Evolutionary conservation across 352 stramenopile genomes (phyloP).

Genomic region (Phytophthora macrochlamydospora): DNA sequence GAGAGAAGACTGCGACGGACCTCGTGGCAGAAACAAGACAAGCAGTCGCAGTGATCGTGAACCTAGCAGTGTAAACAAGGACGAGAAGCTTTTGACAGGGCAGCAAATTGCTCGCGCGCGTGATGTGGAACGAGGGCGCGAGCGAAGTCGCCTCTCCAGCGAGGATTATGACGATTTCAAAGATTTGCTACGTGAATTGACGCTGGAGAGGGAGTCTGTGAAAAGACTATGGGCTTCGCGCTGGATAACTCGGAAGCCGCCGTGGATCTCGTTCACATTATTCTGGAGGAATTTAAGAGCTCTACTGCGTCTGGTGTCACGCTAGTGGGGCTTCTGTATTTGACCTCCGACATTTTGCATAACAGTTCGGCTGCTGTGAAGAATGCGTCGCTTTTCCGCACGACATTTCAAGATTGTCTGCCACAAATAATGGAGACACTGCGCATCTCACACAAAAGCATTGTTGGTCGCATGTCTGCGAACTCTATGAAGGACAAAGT

Average conservation of each 20-base stretch:
- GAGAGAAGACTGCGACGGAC: constrained; percentile 7
- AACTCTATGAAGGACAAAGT: constrained; percentile 86
- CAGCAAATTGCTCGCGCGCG: constrained; percentile 75
- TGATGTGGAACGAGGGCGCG: constrained; percentile 65
- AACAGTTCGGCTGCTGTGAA: constrained; percentile 89
- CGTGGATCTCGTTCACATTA: constrained; percentile 63
- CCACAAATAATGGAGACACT: constrained; percentile 75
- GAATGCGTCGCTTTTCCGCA: constrained; percentile 90
- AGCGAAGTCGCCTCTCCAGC: constrained; percentile 50
- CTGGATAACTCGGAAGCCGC: constrained; percentile 83
- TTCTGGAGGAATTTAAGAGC: constrained; percentile 52
- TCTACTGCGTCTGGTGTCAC: constrained; percentile 43
- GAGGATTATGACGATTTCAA: constrained; percentile 67
- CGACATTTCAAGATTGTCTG: constrained; percentile 83
- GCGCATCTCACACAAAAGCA: constrained; percentile 51
- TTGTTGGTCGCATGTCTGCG: constrained; percentile 77
- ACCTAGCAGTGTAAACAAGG: constrained; percentile 5
- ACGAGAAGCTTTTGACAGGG: constrained; percentile 58
- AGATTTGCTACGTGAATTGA: constrained; percentile 45
- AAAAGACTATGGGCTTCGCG: constrained; percentile 79
- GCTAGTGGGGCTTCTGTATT: constrained; percentile 73
- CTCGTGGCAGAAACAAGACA: constrained; percentile 10
- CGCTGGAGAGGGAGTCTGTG: constrained; percentile 71
- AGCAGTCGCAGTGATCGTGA: constrained; percentile 11
- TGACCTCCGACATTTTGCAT: constrained; percentile 90